A percentile compares a stretch with the other conserved stretches of the same genome.
phyloP scores from a whole-genome alignment of 208 protist species.

The Crithidia fasciculata region DNA sequence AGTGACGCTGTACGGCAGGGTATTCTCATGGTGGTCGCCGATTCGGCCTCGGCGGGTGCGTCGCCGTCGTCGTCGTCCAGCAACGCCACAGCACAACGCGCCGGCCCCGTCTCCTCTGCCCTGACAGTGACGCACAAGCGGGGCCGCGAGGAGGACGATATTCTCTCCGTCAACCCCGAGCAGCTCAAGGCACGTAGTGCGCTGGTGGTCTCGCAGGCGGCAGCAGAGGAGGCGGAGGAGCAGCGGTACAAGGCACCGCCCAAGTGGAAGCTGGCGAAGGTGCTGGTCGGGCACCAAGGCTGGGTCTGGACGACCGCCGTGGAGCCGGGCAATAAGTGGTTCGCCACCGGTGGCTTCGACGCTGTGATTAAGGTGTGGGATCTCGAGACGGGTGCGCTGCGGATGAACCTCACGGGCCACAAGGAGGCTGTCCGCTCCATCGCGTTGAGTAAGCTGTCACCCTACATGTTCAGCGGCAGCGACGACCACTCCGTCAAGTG shows the following conservation, averaged over 20 bases:
- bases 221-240: slow-evolving; percentile 16
- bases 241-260: slow-evolving; percentile 53
- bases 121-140: slow-evolving; percentile 36
- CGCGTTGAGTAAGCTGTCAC: slow-evolving; percentile 90
- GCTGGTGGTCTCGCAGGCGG: slow-evolving; percentile 41
- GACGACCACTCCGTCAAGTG: slow-evolving; percentile 99
- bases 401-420: slow-evolving; percentile 99
- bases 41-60: not conserved
- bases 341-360: slow-evolving; percentile 98
- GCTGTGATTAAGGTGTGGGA: slow-evolving; percentile 99
- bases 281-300: slow-evolving; percentile 92
- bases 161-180: slow-evolving; percentile 62
- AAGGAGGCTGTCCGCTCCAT: slow-evolving; percentile 92
- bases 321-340: slow-evolving; percentile 99
- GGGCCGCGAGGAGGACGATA: slow-evolving; percentile 33
- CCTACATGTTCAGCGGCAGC: slow-evolving; percentile 98
- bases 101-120: not conserved
- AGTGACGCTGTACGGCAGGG: slow-evolving; percentile 15
- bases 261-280: slow-evolving; percentile 96
- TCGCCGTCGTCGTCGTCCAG: not conserved
- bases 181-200: slow-evolving; percentile 57
- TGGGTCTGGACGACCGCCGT: slow-evolving; percentile 97
- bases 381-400: slow-evolving; percentile 95
- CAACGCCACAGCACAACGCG: too few relatives aligned
- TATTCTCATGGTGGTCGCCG: slow-evolving; percentile 20